phyloP scores from a whole-genome alignment of 2,329 filamentous ascomycete species.

The Cucurbitaria berberidis region DNA sequence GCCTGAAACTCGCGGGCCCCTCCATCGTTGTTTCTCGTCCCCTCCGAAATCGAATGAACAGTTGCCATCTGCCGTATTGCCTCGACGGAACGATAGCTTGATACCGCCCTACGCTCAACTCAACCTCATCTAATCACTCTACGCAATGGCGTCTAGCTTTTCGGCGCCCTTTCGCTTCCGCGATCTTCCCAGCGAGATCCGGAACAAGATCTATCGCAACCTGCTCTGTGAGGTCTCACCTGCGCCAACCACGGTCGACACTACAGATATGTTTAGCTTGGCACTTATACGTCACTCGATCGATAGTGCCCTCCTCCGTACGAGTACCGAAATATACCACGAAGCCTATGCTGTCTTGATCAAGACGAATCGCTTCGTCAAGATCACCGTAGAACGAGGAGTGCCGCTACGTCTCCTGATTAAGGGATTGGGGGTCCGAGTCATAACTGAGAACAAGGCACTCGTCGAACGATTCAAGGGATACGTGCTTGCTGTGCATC shows the following conservation, averaged over 20 bases:
- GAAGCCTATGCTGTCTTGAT: slow-evolving; percentile 22
- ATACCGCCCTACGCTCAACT: too few relatives aligned
- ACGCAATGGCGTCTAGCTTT: not conserved
- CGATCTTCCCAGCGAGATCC: slow-evolving; percentile 17
- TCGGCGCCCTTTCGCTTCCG: slow-evolving; percentile 8
- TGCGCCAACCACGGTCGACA: not conserved
- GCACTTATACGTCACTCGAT: not conserved
- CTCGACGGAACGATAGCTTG: too few relatives aligned
- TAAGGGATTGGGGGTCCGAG: slow-evolving; percentile 2
- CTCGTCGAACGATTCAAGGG: slow-evolving; percentile 13
- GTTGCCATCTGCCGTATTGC: too few relatives aligned
- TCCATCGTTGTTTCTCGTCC: too few relatives aligned
- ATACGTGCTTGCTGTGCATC: slow-evolving; percentile 17
- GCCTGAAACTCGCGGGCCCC: too few relatives aligned
- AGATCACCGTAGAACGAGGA: slow-evolving; percentile 5
- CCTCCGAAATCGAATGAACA: too few relatives aligned
- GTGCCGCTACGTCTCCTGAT: slow-evolving; percentile 8
- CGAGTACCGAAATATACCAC: slow-evolving; percentile 10
- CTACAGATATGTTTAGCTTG: not conserved
- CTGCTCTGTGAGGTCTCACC: slow-evolving; percentile 9
- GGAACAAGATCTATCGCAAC: slow-evolving; percentile 16
- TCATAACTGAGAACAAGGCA: slow-evolving; percentile 6
- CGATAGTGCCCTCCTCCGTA: slow-evolving; percentile 14
- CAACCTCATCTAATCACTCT: not conserved
- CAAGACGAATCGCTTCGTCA: slow-evolving; percentile 25